Base-by-base conservation (phyloP, 345 rosid genomes). In the Boechera retrofracta region DNA sequence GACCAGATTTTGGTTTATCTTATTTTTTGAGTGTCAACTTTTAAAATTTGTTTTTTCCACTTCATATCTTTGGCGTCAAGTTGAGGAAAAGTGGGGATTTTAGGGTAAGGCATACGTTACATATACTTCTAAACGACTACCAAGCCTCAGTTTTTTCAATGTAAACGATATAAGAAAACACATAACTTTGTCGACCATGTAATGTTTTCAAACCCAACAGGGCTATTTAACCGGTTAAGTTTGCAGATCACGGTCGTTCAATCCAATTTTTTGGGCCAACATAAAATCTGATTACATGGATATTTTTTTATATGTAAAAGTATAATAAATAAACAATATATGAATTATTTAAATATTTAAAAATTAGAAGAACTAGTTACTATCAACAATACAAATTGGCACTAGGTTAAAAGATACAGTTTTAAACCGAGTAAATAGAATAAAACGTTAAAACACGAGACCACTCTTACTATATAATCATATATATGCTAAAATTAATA, bases 31-130 rank as follows among this genome's bases (percentile, higher is more conserved):
- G 21, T 56, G 54, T 42, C 42, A 9, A 54, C 39, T 11, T 36
- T 49, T 51, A 1, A 8, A 48, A 2, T 7, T 48, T 4, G 24
- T 29, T 47, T 16, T 26, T n/a, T 28, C 18, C 16, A 16, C 53
- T 70, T 77, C 44, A 28, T 45, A 64, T 64, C 61, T 71, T 77
- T 77, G 61, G 67, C 76, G 72, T 71, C 61, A 77, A 77, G 72
- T 47, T 26, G 39, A 53, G 75, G 71, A 45, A 71, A 71, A 64
- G 60, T 56, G 35, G 42, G 55, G 26, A 16, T 55, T 70, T 26
- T 76, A 55, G 67, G 72, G 60, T 71, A 57, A 47, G 67, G 21
- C 10, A 44, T 71, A 77, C 60, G 44, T 55, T 69, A 65, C 48
- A 52, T 61, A 35, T 8, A 31, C 55, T 69, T 54, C 6, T 66